Conservation (phyloP, 1,139 yeast species). For the Hyphopichia pseudoburtonii region DNA sequence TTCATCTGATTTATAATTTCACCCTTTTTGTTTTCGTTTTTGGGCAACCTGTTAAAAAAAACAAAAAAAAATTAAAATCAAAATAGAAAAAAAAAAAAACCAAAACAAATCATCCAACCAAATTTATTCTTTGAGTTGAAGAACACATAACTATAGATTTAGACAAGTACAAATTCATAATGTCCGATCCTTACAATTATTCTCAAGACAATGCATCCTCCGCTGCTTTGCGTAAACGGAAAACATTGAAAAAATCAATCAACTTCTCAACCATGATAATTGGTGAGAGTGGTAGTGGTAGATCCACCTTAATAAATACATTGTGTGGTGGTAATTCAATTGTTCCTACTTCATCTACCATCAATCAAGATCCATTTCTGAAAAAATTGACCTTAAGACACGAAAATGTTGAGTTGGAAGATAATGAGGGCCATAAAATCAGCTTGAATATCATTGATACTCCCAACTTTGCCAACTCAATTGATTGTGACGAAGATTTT, state of each 20-base stretch:
- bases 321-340: slow-evolving; percentile 80
- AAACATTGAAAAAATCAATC: slow-evolving; percentile 55
- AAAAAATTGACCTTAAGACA: slow-evolving; percentile 47
- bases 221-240: slow-evolving; percentile 54
- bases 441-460: slow-evolving; percentile 54
- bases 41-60: no score
- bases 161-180: background rate
- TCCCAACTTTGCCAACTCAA: slow-evolving; percentile 77
- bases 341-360: slow-evolving; percentile 43
- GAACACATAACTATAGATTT: background rate
- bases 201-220: slow-evolving; percentile 19
- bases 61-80: no score
- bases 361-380: slow-evolving; percentile 41
- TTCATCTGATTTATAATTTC: no score
- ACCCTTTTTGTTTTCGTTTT: no score
- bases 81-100: no score
- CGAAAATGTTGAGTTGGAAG: slow-evolving; percentile 51
- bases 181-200: slow-evolving; percentile 1
- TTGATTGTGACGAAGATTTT: slow-evolving; percentile 48
- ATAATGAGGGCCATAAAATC: slow-evolving; percentile 51
- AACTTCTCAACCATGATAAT: slow-evolving; percentile 57
- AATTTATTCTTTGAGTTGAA: no score
- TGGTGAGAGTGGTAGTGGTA: slow-evolving; percentile 62
- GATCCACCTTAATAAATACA: slow-evolving; percentile 62
- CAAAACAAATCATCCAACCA: no score